Evolutionary conservation across 768 basidiomycete genomes (phyloP).

Genomic region (Agaricus subrufescens): DNA sequence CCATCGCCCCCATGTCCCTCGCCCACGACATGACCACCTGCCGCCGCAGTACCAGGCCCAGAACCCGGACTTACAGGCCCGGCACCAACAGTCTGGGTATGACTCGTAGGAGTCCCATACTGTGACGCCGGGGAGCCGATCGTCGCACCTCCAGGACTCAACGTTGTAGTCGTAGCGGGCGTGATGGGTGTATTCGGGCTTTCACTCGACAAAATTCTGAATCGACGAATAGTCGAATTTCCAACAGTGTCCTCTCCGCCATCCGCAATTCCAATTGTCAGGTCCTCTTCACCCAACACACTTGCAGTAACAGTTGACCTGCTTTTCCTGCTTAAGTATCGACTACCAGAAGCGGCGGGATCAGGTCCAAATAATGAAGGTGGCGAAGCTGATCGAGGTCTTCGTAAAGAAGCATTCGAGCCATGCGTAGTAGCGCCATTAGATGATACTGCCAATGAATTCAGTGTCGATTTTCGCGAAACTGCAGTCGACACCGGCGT

Average conservation of each 20-base stretch:
- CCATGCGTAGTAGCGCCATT: not conserved
- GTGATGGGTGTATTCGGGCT: not conserved
- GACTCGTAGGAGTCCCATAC: constrained; percentile 7
- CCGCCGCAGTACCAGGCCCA: constrained; percentile 16
- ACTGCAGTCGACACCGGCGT: not conserved
- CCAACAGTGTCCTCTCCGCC: too few species aligned
- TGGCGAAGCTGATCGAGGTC: not conserved
- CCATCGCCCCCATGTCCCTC: constrained; percentile 31
- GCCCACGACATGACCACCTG: constrained; percentile 3
- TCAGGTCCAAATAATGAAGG: too few species aligned
- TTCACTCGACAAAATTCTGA: not conserved
- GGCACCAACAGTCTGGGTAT: not conserved
- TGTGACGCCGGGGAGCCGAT: not conserved
- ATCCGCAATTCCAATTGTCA: not conserved
- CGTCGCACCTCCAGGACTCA: not conserved
- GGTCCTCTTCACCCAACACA: not conserved
- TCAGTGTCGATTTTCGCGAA: constrained; percentile 14
- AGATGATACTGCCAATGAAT: not conserved
- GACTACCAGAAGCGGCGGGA: not conserved
- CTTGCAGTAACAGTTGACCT: not conserved
- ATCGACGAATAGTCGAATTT: too few species aligned
- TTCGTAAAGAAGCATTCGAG: not conserved
- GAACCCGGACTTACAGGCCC: not conserved
- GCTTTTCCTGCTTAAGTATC: not conserved
- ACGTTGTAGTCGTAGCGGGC: not conserved